Evolutionary conservation across 2,329 filamentous ascomycete genomes (phyloP).

Genomic region (Trichoderma semiorbis): DNA sequence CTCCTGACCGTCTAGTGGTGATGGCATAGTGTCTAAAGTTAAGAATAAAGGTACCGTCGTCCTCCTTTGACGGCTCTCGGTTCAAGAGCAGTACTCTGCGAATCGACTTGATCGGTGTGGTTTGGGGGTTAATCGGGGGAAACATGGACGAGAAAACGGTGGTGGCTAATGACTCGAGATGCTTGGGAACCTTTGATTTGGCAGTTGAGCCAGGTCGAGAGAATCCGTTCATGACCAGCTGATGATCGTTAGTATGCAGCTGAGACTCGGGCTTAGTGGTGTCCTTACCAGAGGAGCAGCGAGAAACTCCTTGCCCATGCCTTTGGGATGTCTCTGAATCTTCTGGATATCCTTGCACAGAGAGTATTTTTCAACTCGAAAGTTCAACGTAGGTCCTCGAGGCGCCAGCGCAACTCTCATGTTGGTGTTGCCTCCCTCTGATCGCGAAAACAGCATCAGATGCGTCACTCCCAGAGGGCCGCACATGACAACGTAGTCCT

Average conservation of each 20-base stretch:
- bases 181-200: constrained; percentile 75
- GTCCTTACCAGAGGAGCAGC: constrained; percentile 71
- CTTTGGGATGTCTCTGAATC: constrained; percentile 77
- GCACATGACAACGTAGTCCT: constrained; percentile 93
- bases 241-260: constrained; percentile 25
- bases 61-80: constrained; percentile 60
- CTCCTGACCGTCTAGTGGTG: constrained; percentile 78
- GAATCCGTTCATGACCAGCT: constrained; percentile 99
- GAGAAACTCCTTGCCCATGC: constrained; percentile 79
- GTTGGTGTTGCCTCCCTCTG: constrained; percentile 86
- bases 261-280: background rate
- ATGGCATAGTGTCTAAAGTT: constrained; percentile 95
- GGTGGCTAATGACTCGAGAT: constrained; percentile 88
- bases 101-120: constrained; percentile 87
- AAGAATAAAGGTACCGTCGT: constrained; percentile 71
- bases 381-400: constrained; percentile 87
- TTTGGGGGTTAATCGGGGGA: constrained; percentile 89
- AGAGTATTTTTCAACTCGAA: constrained; percentile 91
- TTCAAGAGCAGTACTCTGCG: constrained; percentile 87
- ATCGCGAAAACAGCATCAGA: constrained; percentile 87
- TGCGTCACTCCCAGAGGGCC: constrained; percentile 92
- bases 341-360: constrained; percentile 86
- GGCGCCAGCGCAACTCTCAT: constrained; percentile 83
- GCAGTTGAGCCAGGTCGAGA: constrained; percentile 59
- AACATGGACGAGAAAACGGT: constrained; percentile 96